Percentiles rank a stretch among this genome's conserved stretches.
These are phyloP conservation scores for Cryptosporidium sp. DNA, from an alignment of 169 alveolate genomes.

Conservation along the genomic window DNA sequence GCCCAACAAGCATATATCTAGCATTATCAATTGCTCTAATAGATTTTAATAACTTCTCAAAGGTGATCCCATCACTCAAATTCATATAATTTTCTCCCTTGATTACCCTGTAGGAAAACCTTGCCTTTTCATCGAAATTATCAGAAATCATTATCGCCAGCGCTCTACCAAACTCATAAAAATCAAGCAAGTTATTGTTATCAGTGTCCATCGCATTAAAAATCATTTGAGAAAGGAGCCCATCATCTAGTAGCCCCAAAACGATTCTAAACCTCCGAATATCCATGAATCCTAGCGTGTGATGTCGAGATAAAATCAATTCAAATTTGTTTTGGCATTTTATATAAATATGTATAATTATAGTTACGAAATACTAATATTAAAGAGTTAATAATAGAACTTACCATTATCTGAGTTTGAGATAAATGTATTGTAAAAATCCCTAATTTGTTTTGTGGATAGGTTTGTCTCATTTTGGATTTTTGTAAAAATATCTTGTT, in stretches of 20 bases:
- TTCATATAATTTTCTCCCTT: slow-evolving; percentile 28
- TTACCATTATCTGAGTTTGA: slow-evolving; percentile 66
- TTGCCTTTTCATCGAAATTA: slow-evolving; percentile 80
- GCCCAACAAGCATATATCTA: slow-evolving; percentile 71
- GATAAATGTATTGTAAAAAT: slow-evolving; percentile 45
- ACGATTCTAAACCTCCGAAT: slow-evolving; percentile 74
- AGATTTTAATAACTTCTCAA: slow-evolving; percentile 67
- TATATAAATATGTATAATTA: neutral
- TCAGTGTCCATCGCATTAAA: slow-evolving; percentile 85
- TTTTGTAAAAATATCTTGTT: slow-evolving; percentile 12
- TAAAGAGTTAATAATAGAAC: neutral
- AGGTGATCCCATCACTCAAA: slow-evolving; percentile 55
- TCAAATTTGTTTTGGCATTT: neutral
- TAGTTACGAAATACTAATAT: neutral
- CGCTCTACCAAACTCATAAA: slow-evolving; percentile 83
- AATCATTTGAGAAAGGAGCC: slow-evolving; percentile 78
- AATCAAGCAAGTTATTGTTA: slow-evolving; percentile 82
- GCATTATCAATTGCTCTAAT: slow-evolving; percentile 74
- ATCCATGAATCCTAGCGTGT: slow-evolving; percentile 35
- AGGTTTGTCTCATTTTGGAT: slow-evolving; percentile 52
- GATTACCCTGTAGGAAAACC: slow-evolving; percentile 82
- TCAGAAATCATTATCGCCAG: slow-evolving; percentile 85
- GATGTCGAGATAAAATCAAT: neutral
- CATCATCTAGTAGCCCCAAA: slow-evolving; percentile 75
- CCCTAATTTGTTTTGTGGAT: slow-evolving; percentile 48